phyloP scores from a whole-genome alignment of 768 basidiomycete species.

The Mycena leptocephala region DNA sequence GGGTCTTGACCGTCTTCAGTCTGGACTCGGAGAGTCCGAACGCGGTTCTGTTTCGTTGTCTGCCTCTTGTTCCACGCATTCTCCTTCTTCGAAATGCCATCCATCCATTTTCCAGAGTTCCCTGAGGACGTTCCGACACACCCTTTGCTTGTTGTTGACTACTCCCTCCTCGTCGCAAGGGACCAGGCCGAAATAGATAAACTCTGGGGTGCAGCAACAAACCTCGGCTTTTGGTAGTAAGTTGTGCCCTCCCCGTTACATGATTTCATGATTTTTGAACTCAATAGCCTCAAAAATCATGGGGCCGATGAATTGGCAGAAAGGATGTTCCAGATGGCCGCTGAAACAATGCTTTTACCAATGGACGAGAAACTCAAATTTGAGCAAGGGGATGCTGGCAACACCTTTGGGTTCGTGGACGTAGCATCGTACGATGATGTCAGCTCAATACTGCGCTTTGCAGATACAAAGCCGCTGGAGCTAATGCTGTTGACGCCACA shows the following conservation, averaged over 20 bases:
- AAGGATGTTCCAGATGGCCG: slow-evolving; percentile 71
- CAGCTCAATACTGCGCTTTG: slow-evolving; percentile 32
- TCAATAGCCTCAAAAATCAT: slow-evolving; percentile 68
- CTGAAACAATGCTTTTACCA: slow-evolving; percentile 68
- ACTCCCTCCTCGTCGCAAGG: slow-evolving; percentile 58
- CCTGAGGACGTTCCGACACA: slow-evolving; percentile 46
- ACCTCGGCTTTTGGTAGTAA: slow-evolving; percentile 80
- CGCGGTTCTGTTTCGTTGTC: too few species aligned
- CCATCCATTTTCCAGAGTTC: slow-evolving; percentile 57
- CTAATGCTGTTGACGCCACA: slow-evolving; percentile 73
- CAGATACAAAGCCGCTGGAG: slow-evolving; percentile 77
- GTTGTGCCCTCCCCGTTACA: slow-evolving; percentile 41
- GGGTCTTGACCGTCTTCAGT: too few species aligned
- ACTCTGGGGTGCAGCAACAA: slow-evolving; percentile 72
- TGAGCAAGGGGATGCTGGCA: slow-evolving; percentile 69
- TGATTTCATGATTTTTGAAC: not conserved
- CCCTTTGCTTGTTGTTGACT: not conserved
- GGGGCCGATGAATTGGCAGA: slow-evolving; percentile 64
- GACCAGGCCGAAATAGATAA: slow-evolving; percentile 41
- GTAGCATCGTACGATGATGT: not conserved
- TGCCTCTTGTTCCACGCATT: not conserved
- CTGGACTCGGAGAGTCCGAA: too few species aligned
- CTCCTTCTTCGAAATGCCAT: slow-evolving; percentile 42
- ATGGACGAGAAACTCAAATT: slow-evolving; percentile 72
- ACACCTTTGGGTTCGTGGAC: slow-evolving; percentile 54